A percentile compares a stretch with the other conserved stretches of the same genome.
phyloP scores from a whole-genome alignment of 441 rosid species.

The Pelargonium fulgidum region DNA sequence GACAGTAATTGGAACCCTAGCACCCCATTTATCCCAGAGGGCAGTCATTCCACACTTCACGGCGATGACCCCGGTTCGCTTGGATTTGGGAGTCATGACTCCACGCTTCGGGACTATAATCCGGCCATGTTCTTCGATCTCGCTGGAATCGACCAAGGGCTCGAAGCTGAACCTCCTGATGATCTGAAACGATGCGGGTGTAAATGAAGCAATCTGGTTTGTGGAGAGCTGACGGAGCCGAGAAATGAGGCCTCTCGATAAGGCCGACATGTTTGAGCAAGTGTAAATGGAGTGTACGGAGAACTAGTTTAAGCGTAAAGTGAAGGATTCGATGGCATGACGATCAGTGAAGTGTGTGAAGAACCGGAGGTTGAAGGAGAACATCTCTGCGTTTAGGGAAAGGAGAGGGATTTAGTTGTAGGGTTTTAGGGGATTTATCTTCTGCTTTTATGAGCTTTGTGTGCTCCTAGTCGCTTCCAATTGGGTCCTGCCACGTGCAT shows the following conservation, averaged over 20 bases:
- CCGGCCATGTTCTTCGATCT: constrained; percentile 32
- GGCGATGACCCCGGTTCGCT: constrained; percentile 80
- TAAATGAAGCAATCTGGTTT: constrained; percentile 11
- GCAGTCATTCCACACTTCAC: constrained; percentile 92
- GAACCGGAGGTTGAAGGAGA: background rate
- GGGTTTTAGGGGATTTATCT: background rate
- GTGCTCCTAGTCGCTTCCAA: background rate
- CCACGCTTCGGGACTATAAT: constrained; percentile 55
- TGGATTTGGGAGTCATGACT: constrained; percentile 56
- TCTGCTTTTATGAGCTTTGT: background rate
- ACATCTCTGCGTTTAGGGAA: too few species aligned
- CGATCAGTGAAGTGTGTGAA: background rate
- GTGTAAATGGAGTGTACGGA: background rate
- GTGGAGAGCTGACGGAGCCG: constrained; percentile 39
- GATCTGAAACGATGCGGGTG: constrained; percentile 17
- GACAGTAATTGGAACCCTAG: constrained; percentile 68
- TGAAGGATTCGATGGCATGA: background rate
- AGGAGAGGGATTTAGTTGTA: constrained; percentile 1
- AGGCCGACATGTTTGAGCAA: constrained; percentile 42
- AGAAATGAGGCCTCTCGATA: constrained; percentile 64
- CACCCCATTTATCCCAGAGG: constrained; percentile 95
- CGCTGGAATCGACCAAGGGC: constrained; percentile 31
- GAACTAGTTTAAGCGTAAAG: background rate
- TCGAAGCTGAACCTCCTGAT: constrained; percentile 37
- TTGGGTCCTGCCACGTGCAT: background rate